These are phyloP conservation scores for Leptomonas seymouri DNA, from an alignment of 208 protist species.

Conservation along the genomic window DNA sequence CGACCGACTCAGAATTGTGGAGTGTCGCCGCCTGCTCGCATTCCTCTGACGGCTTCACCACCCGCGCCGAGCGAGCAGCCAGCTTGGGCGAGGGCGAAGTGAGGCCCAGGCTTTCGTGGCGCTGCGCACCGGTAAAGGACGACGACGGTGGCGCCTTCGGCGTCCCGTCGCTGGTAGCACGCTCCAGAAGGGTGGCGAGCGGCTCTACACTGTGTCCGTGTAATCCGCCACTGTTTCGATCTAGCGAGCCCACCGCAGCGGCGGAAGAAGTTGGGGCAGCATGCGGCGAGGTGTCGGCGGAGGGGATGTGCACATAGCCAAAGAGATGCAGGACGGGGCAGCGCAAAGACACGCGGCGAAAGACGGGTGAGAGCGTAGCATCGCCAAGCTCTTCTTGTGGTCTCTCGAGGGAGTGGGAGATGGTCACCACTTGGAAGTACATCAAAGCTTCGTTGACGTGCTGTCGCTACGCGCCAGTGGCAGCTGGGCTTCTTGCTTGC, in stretches of 20 bases:
- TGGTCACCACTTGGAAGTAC: constrained; percentile 62
- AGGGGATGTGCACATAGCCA: constrained; percentile 51
- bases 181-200: constrained; percentile 8
- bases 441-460: constrained; percentile 24
- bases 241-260: no score
- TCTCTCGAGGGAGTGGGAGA: constrained; percentile 53
- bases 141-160: not conserved
- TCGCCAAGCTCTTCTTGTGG: constrained; percentile 68
- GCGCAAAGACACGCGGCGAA: constrained; percentile 54
- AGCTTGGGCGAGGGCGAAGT: constrained; percentile 1
- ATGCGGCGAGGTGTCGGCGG: not conserved
- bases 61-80: not conserved
- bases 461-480: no score
- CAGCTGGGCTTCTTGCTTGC: not conserved
- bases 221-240: not conserved
- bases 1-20: no score
- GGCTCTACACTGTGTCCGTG: not conserved
- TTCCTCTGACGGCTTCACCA: not conserved
- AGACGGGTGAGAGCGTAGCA: constrained; percentile 47
- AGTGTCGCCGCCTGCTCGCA: no score
- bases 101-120: not conserved
- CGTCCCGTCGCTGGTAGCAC: not conserved
- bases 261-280: not conserved
- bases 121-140: not conserved
- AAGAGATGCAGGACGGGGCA: constrained; percentile 82